Percentiles rank a stretch among this genome's conserved stretches.
Evolutionary conservation across 2,329 filamentous ascomycete species (phyloP).

Genomic region (Fonsecaea nubica): DNA sequence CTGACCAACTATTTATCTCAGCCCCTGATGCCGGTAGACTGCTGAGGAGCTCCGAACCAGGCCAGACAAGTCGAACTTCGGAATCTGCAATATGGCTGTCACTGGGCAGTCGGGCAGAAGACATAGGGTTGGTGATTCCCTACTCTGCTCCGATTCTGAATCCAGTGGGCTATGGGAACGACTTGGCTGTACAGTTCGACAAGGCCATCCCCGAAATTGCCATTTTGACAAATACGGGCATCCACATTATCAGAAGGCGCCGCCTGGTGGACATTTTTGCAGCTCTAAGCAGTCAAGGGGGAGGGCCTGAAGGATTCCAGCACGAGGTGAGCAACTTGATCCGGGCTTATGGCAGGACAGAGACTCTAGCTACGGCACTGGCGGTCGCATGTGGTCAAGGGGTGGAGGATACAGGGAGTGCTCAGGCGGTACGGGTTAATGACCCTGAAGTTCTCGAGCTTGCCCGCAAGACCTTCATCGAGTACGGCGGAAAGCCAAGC

Average conservation of each 20-base stretch:
- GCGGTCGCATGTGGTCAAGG: constrained; percentile 96
- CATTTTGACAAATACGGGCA: constrained; percentile 86
- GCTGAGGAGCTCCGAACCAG: constrained; percentile 60
- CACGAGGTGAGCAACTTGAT: constrained; percentile 83
- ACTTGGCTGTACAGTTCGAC: constrained; percentile 95
- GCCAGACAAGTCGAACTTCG: constrained; percentile 66
- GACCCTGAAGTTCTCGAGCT: constrained; percentile 86
- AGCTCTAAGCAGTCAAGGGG: constrained; percentile 73
- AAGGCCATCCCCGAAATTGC: constrained; percentile 81
- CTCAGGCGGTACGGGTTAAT: constrained; percentile 71
- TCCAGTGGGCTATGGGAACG: constrained; percentile 87
- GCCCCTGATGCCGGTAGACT: constrained; percentile 89
- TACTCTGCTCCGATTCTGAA: constrained; percentile 72
- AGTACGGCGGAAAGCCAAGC: constrained; percentile 86
- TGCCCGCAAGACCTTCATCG: constrained; percentile 86
- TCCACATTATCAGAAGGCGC: constrained; percentile 83
- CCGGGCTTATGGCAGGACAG: constrained; percentile 81
- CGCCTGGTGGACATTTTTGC: constrained; percentile 93
- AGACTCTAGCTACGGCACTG: constrained; percentile 87
- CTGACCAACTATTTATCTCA: constrained; percentile 79
- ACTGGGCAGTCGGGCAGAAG: constrained; percentile 75
- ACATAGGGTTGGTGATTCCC: constrained; percentile 76
- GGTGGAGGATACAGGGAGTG: constrained; percentile 75
- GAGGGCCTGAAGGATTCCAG: constrained; percentile 80
- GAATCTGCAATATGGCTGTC: constrained; percentile 84